A percentile compares a stretch with the other conserved stretches of the same genome.
Conservation (phyloP, 257 asterid genomes). For the Primulina tabacum region DNA sequence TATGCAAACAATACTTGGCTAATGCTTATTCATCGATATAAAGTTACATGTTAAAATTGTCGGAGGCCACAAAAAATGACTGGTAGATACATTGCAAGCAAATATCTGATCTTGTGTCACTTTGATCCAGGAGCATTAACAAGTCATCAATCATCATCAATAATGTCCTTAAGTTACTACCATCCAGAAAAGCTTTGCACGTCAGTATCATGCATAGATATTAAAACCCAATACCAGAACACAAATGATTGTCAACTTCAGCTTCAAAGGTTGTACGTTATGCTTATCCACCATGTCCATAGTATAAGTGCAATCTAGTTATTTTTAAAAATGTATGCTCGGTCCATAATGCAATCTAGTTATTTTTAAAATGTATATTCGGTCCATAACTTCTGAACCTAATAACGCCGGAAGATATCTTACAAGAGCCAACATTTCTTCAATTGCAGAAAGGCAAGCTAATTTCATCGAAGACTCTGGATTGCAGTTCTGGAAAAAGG, state of each 20-base stretch:
- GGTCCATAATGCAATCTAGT: slow-evolving; percentile 23
- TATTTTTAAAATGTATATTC: slow-evolving; percentile 12
- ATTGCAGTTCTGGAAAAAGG: slow-evolving; percentile 53
- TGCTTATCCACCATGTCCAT: slow-evolving; percentile 7
- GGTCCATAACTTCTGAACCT: slow-evolving; percentile 9
- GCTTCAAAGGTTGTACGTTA: not conserved
- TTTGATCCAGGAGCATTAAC: slow-evolving; percentile 1
- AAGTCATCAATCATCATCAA: not conserved
- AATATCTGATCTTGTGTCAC: slow-evolving; percentile 1
- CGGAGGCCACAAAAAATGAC: not conserved
- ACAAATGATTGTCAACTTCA: not conserved
- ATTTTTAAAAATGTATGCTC: slow-evolving; percentile 17
- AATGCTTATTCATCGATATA: not conserved
- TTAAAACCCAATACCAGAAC: slow-evolving; percentile 3
- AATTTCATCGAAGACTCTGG: slow-evolving; percentile 64
- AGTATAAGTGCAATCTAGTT: slow-evolving; percentile 21
- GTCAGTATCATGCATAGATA: slow-evolving; percentile 5
- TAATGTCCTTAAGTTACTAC: not conserved
- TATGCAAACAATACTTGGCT: not conserved
- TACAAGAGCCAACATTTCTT: slow-evolving; percentile 74
- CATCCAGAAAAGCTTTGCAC: slow-evolving; percentile 4
- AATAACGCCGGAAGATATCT: slow-evolving; percentile 31
- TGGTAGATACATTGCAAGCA: not conserved
- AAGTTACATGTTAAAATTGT: not conserved
- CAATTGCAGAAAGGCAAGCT: slow-evolving; percentile 75